A percentile compares a stretch with the other conserved stretches of the same genome.
phyloP scores from a whole-genome alignment of 148 eudicot genomes.

The Spergularia marina region DNA sequence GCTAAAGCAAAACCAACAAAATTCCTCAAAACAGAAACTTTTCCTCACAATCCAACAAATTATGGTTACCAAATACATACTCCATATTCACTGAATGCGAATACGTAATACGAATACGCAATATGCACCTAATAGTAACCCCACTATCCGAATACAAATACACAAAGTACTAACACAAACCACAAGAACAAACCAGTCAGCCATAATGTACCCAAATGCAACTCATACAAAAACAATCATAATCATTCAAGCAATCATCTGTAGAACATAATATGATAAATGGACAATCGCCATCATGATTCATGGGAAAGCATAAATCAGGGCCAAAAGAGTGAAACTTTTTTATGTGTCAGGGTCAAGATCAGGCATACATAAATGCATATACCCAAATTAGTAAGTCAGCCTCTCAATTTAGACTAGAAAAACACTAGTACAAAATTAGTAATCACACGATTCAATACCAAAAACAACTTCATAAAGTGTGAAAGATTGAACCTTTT shows the following conservation, averaged over 20 bases:
- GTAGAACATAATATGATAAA: neutral
- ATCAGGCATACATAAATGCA: neutral
- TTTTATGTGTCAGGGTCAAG: neutral
- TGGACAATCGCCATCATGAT: neutral
- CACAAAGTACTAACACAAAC: no score
- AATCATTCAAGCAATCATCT: neutral
- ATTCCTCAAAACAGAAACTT: neutral
- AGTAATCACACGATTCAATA: neutral
- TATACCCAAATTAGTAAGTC: neutral
- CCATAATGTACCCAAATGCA: neutral
- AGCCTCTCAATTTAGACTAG: neutral
- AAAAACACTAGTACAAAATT: neutral
- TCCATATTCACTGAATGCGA: no score
- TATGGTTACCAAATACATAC: no score
- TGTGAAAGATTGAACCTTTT: conserved; percentile 23
- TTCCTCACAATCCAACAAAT: neutral
- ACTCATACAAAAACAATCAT: neutral
- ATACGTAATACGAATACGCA: no score
- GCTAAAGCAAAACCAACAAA: neutral
- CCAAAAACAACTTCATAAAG: neutral
- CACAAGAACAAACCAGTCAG: no score
- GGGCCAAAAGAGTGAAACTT: conserved; percentile 4
- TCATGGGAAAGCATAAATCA: neutral
- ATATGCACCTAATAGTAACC: no score
- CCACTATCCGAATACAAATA: no score